Evolutionary conservation across 306 rosid species (phyloP).

Genomic region (Lathyrus oleraceus): DNA sequence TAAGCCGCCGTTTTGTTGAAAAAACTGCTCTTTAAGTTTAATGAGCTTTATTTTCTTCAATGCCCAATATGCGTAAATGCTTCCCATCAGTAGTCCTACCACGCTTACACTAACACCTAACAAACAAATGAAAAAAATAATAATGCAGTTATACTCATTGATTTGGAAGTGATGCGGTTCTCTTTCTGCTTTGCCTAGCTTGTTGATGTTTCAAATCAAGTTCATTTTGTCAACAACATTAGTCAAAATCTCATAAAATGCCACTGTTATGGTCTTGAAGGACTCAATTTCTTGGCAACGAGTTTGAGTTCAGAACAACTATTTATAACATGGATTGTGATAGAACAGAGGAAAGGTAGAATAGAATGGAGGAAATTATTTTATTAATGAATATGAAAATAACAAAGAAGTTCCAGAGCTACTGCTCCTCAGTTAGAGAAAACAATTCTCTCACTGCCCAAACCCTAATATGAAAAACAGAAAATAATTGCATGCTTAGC

Average conservation of each 20-base stretch:
- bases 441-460: too few relatives aligned
- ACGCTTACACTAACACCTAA: slow-evolving; percentile 32
- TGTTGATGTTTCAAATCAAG: not conserved
- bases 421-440: too few relatives aligned
- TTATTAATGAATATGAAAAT: too few relatives aligned
- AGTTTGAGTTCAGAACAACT: not conserved
- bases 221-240: not conserved
- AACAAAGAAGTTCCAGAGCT: too few relatives aligned
- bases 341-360: too few relatives aligned
- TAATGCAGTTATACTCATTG: too few relatives aligned
- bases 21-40: slow-evolving; percentile 34
- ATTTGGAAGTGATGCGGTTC: too few relatives aligned
- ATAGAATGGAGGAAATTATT: too few relatives aligned
- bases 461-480: too few relatives aligned
- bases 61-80: slow-evolving; percentile 34
- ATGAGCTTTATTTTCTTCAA: slow-evolving; percentile 39
- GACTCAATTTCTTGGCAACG: not conserved
- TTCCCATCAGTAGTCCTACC: not conserved
- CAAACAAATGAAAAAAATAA: not conserved
- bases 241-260: not conserved
- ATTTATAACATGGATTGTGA: not conserved
- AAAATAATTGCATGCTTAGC: too few relatives aligned
- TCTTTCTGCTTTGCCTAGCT: not conserved
- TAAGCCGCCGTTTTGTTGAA: slow-evolving; percentile 49
- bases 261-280: not conserved